Base-by-base conservation (phyloP, 2,329 filamentous ascomycete species). In the Penicillium polonicum region DNA sequence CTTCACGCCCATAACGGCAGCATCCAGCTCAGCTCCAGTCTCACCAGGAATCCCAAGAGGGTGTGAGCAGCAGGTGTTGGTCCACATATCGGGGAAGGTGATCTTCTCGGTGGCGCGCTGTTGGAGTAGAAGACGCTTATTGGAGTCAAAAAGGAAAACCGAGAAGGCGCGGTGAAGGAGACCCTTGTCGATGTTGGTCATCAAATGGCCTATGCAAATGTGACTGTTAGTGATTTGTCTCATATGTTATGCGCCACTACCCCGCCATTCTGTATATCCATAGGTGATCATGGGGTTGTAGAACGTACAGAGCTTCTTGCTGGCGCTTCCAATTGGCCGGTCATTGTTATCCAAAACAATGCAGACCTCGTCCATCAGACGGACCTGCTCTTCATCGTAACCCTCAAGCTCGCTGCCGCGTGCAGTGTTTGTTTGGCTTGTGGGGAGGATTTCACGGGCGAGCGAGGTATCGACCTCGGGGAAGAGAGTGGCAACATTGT, bases 41-140 rank as follows among this genome's bases (percentile, higher is more conserved):
- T 99, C 94, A 64, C 89, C 88, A 9, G 94, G 90, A 65, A 97
- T 89, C 55, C 91, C 90, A 60, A 99, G 84, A 5, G 94, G 94
- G 77, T 99, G 94, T 39, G 94, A 99, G 82, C 94, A 99, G 84
- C 94, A 99, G 33, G 94, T 99, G 79, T 99, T 99, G 63, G 94
- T 99, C 94, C 94, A 99, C 88, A 97, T 92, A 74, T 96, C 91
- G 48, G 94, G 93, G 79, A 99, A 99, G 7, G 94, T 99, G 73
- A 99, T 99, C 82, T 99, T 99, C 80, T 97, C 93, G 41, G 87
- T 81, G 29, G 94, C 94, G 66, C 94, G 90, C 81, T 97, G 94
- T 79, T 99, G 94, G 51, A 99, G 86, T 44, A 99, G 88, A 60
- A 97, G 82, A 69, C 92, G 89, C 77, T 97, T 95, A 74, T 94